Conservation (phyloP, 2,329 filamentous ascomycete genomes). For the Rutstroemia sp. region DNA sequence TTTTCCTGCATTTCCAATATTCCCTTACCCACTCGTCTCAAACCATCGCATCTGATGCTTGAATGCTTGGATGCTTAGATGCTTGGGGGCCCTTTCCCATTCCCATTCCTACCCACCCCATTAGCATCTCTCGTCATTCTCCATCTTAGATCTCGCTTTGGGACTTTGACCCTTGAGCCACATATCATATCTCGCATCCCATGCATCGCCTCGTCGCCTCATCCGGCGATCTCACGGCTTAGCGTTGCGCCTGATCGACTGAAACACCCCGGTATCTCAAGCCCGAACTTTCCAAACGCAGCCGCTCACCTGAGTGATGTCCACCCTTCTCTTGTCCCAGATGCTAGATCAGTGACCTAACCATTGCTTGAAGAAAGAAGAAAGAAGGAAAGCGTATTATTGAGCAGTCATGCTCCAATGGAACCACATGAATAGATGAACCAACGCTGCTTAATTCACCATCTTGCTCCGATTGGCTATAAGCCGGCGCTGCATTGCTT, state of each 20-base stretch:
- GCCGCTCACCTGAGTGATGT: background rate
- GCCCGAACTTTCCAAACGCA: constrained; percentile 9
- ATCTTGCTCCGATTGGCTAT: background rate
- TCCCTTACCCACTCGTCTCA: background rate
- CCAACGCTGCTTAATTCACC: background rate
- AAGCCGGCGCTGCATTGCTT: background rate
- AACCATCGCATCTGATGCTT: background rate
- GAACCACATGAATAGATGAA: background rate
- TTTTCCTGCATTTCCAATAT: background rate
- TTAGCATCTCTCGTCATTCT: background rate
- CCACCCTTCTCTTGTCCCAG: background rate
- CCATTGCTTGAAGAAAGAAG: background rate
- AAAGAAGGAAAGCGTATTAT: constrained; percentile 5
- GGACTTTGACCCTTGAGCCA: background rate
- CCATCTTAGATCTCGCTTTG: background rate
- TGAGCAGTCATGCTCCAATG: background rate
- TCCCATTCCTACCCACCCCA: background rate
- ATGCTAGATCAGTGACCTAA: no score
- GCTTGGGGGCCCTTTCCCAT: background rate
- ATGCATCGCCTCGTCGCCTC: constrained; percentile 21
- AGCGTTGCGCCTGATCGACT: constrained; percentile 20
- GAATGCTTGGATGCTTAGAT: background rate
- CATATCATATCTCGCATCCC: constrained; percentile 13
- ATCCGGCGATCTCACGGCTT: constrained; percentile 20
- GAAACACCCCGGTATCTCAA: constrained; percentile 4